These are phyloP conservation scores for Sarcomyxa edulis DNA, from an alignment of 768 basidiomycete species.

Conservation along the genomic window DNA sequence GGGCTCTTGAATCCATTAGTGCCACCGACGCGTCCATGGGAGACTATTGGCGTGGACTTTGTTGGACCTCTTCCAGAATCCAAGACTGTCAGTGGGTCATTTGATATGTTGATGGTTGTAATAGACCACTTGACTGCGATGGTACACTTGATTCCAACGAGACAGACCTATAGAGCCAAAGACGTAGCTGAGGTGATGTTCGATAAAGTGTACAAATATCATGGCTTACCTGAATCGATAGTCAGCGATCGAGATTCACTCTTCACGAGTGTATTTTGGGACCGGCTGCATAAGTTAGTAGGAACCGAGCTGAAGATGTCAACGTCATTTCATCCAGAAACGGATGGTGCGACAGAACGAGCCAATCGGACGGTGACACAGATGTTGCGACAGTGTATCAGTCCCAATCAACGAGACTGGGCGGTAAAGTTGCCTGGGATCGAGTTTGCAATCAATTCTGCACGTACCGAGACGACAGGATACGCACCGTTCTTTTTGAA, in stretches of 20 bases:
- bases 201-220: slow-evolving; percentile 25
- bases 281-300: slow-evolving; percentile 21
- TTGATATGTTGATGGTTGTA: slow-evolving; percentile 22
- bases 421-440: slow-evolving; percentile 19
- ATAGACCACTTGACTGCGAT: slow-evolving; percentile 19
- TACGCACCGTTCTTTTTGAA: slow-evolving; percentile 26
- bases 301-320: slow-evolving; percentile 29
- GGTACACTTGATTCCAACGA: slow-evolving; percentile 22
- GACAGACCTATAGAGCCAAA: slow-evolving; percentile 19
- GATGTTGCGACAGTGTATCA: slow-evolving; percentile 21
- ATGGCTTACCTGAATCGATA: slow-evolving; percentile 32
- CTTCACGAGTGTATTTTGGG: slow-evolving; percentile 42
- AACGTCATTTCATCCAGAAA: slow-evolving; percentile 36
- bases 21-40: slow-evolving; percentile 21
- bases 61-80: slow-evolving; percentile 18
- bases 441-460: slow-evolving; percentile 32
- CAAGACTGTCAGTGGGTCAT: slow-evolving; percentile 9
- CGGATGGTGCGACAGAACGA: slow-evolving; percentile 33
- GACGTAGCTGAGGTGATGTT: slow-evolving; percentile 33
- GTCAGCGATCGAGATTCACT: slow-evolving; percentile 34
- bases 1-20: slow-evolving; percentile 19
- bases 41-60: slow-evolving; percentile 19
- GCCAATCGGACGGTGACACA: slow-evolving; percentile 26
- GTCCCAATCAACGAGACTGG: slow-evolving; percentile 26
- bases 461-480: slow-evolving; percentile 25